Evolutionary conservation across 441 rosid genomes (phyloP).

Genomic region (Euphorbia schlechtendalii): DNA sequence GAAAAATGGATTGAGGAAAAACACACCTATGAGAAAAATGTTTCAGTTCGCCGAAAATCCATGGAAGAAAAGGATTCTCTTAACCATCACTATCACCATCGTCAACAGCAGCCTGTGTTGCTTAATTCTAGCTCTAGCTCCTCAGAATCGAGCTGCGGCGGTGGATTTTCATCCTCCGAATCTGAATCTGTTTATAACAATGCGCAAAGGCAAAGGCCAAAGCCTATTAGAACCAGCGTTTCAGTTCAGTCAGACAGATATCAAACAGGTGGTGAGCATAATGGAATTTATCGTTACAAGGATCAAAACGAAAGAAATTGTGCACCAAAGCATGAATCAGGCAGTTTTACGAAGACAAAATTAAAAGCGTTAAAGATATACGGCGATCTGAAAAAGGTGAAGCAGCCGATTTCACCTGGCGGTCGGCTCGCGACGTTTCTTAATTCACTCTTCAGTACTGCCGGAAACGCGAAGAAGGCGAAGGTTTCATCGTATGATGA

Average conservation of each 20-base stretch:
- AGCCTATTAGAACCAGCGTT: conserved; percentile 40
- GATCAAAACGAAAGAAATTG: conserved; percentile 22
- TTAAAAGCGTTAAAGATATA: conserved; percentile 54
- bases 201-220: conserved; percentile 31
- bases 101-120: conserved; percentile 21
- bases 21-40: conserved; percentile 26
- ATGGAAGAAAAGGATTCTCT: conserved; percentile 27
- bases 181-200: conserved; percentile 41
- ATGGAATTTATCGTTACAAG: conserved; percentile 12
- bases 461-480: conserved; percentile 47
- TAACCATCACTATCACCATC: not conserved
- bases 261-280: conserved; percentile 34
- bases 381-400: conserved; percentile 55
- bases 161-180: conserved; percentile 70
- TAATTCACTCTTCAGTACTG: conserved; percentile 54
- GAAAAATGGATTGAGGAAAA: conserved; percentile 33
- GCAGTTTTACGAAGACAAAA: conserved; percentile 40
- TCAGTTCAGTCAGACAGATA: conserved; percentile 21
- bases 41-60: conserved; percentile 36
- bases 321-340: conserved; percentile 32
- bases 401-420: conserved; percentile 85
- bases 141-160: conserved; percentile 63
- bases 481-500: conserved; percentile 36
- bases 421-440: conserved; percentile 71
- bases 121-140: conserved; percentile 66